Base-by-base conservation (phyloP, 192 early-diverging fungal genomes). In the Martensiomyces pterosporus region DNA sequence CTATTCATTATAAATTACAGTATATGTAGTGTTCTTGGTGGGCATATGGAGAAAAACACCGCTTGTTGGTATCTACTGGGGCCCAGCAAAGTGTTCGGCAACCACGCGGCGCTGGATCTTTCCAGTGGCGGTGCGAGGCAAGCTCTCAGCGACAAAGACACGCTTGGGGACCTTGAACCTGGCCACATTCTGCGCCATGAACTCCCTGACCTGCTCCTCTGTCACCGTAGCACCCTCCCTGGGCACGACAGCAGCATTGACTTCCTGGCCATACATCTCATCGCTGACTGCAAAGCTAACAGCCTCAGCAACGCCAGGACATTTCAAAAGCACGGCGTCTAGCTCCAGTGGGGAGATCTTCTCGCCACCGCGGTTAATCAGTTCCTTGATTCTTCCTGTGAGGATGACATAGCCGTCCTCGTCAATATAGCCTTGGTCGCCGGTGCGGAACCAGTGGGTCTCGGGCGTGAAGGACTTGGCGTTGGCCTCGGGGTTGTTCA, bases 311-410 rank as follows among this genome's bases (percentile, higher is more conserved):
- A 90, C 77, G 36, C 71, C 77, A 12, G 80, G 84, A 34, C 85
- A 84, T 43, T 75, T 71, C 21, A 89, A 74, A 40, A 92, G 66
- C 29, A 80, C 76, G 12, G 74, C 75, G 53, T 92, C 89, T 2
- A 93, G 71, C 61, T 93, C 91, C 14, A 91, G 55, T 3, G 91
- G 91, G n/a, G 85, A 89, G 49, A 93, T 91, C 67, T 88, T 93
- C 61, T 91, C 91, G 19, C 91, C 91, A 26, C 89, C 89, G 38
- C 91, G 85, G 62, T 90, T 93, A 49, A 93, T 93, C 47, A 88
- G 75, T 64, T 91, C 91, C 78, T 93, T 91, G 64, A 88, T 88
- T 34, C 91, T 83, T 2, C 91, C 91, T 2, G 87, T 90, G 45
- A 93, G 71, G 39, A 82, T 76, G 39, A 89, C 55, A 47, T 87